Evolutionary conservation across 306 rosid genomes (phyloP).

Genomic region (Casuarina cunninghamiana): DNA sequence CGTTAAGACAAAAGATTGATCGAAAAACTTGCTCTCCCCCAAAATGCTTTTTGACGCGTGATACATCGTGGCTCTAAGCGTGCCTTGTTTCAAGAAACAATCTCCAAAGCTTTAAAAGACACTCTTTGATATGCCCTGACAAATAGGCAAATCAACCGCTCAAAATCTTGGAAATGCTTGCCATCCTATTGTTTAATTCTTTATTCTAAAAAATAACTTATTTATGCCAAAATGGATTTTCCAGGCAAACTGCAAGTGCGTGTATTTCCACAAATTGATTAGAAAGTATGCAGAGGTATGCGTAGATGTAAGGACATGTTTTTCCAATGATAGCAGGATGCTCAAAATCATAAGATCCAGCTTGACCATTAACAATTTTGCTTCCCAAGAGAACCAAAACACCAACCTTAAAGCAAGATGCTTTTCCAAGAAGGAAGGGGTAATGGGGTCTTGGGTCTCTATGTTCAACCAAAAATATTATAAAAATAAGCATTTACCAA

Average conservation of each 20-base stretch:
- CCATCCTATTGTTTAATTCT: neutral
- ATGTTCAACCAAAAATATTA: neutral
- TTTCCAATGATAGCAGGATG: neutral
- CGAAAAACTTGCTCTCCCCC: no score
- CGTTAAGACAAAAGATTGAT: no score
- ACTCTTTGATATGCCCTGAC: neutral
- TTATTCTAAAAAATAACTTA: neutral
- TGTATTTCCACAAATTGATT: neutral
- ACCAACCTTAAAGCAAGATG: neutral
- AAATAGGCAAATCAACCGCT: neutral
- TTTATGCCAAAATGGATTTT: neutral
- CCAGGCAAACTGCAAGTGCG: neutral
- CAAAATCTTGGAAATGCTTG: neutral
- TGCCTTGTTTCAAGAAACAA: no score
- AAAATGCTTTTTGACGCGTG: no score
- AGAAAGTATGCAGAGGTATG: neutral
- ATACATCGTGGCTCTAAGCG: no score
- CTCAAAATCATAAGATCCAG: neutral
- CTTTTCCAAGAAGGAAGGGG: neutral
- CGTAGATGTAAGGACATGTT: neutral
- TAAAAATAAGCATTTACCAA: conserved; percentile 56
- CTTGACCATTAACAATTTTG: neutral
- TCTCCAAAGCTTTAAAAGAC: neutral
- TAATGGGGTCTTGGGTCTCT: neutral
- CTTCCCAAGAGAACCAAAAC: neutral